Base-by-base conservation (phyloP, 768 basidiomycete species). In the Gloeopeniophorella convolvens region DNA sequence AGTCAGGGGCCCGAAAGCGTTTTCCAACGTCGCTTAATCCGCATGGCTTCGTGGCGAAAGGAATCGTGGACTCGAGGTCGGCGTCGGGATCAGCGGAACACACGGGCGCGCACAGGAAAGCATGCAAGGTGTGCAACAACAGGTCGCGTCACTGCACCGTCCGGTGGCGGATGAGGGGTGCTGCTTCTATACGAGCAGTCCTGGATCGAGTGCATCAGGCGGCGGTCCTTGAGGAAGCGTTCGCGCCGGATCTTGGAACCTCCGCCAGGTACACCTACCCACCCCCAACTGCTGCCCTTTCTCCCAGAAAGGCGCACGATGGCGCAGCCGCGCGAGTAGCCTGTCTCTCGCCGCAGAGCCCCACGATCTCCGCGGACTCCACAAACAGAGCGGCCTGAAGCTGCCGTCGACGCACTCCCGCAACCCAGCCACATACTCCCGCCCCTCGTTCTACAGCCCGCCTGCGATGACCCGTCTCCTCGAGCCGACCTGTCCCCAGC, bases 1-100 rank as follows among this genome's bases (percentile, higher is more conserved):
- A 42, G 54, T 35, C 20, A 32, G 54, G 54, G 54, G 51, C 41
- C 45, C 24, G 28, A 27, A 56, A 56, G 54, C 54, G 54, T 56
- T 46, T 11, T 28, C 30, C 6, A 43, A 53, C 54, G 50, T 52
- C 18, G 44, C 54, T 45, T 55, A 55, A 56, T 54, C 42, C 31
- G 26, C 54, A 39, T 47, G 51, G 41, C 45, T 56, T 48, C 11
- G 35, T 47, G 51, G 42, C 26, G 30, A 46, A 39, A 24, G 51
- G 34, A n/a, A 47, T 26, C 4, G 24, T 12, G 54, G 54, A 11
- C 39, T 23, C 33, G 42, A 39, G 54, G 50, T 2, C n/a, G 32
- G 42, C 24, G 34, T 3, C 23, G 36, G 54, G 35, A 8, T 18
- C 26, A 45, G 45, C 28, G 35, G 51, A 47, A 26, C 16, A 23